Conservation (phyloP, 1,139 yeast species). For the Wickerhamiella pararugosa region DNA sequence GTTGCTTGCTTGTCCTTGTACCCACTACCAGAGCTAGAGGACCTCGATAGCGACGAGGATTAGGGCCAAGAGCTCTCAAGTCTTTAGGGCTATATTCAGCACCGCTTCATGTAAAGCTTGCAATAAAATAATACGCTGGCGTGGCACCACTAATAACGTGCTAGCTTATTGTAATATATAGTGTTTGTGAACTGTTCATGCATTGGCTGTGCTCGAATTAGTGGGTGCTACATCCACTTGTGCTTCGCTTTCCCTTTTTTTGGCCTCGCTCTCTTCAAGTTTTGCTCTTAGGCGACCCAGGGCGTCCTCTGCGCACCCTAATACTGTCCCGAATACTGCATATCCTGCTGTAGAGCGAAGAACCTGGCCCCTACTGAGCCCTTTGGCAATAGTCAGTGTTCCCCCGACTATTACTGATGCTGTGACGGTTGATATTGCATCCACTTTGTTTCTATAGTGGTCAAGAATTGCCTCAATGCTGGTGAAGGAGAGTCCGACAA, state of each 20-base stretch:
- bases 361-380: slow-evolving; percentile 35
- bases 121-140: neutral
- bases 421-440: slow-evolving; percentile 44
- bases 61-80: too few species aligned
- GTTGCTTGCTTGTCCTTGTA: slow-evolving; percentile 75
- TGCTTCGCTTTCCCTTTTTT: neutral
- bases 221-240: neutral
- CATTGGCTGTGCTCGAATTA: too few species aligned
- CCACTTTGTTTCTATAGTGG: slow-evolving; percentile 37
- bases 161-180: neutral
- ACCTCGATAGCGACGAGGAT: slow-evolving; percentile 35
- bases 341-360: slow-evolving; percentile 39
- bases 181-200: neutral
- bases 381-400: slow-evolving; percentile 32
- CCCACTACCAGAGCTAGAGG: slow-evolving; percentile 77
- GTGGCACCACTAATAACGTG: neutral
- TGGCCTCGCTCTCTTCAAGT: neutral
- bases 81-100: neutral
- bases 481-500: slow-evolving; percentile 38
- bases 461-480: slow-evolving; percentile 52
- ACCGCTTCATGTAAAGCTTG: neutral
- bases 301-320: neutral
- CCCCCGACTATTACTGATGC: slow-evolving; percentile 42
- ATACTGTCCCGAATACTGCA: slow-evolving; percentile 35
- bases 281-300: neutral